These are phyloP conservation scores for Colletotrichum abscissum DNA, from an alignment of 2,329 filamentous ascomycete species.

Conservation along the genomic window DNA sequence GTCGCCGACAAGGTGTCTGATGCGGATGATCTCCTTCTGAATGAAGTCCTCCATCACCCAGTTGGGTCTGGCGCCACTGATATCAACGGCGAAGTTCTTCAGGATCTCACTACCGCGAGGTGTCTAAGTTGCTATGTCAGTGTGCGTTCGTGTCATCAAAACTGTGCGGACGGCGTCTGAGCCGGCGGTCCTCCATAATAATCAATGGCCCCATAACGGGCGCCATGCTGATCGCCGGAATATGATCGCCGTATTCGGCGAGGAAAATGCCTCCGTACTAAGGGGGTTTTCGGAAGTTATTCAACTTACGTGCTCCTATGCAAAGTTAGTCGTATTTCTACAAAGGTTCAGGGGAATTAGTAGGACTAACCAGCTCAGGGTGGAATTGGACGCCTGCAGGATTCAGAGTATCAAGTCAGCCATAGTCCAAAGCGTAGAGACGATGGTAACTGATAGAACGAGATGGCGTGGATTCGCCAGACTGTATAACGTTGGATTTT, in stretches of 20 bases:
- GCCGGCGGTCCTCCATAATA: too few species aligned
- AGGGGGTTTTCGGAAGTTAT: background rate
- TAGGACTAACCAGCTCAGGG: slow-evolving; percentile 71
- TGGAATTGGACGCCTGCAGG: slow-evolving; percentile 81
- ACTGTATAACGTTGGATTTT: too few species aligned
- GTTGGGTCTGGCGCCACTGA: slow-evolving; percentile 80
- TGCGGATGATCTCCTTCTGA: slow-evolving; percentile 82
- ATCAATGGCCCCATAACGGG: background rate
- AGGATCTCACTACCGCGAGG: slow-evolving; percentile 76
- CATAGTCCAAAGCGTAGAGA: too few species aligned
- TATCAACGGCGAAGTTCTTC: slow-evolving; percentile 84
- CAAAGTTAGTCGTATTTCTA: too few species aligned
- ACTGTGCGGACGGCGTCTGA: too few species aligned
- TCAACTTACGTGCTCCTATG: background rate
- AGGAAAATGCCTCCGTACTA: background rate
- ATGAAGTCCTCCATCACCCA: slow-evolving; percentile 92
- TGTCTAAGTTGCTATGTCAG: slow-evolving; percentile 65
- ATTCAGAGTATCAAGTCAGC: too few species aligned
- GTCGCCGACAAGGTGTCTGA: slow-evolving; percentile 83
- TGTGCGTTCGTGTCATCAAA: background rate
- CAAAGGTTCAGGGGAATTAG: too few species aligned
- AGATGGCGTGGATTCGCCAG: too few species aligned
- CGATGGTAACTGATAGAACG: too few species aligned
- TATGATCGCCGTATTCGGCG: background rate
- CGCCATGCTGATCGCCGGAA: background rate